phyloP scores from a whole-genome alignment of 2,329 filamentous ascomycete species.

The Arthrocladium fulminans region DNA sequence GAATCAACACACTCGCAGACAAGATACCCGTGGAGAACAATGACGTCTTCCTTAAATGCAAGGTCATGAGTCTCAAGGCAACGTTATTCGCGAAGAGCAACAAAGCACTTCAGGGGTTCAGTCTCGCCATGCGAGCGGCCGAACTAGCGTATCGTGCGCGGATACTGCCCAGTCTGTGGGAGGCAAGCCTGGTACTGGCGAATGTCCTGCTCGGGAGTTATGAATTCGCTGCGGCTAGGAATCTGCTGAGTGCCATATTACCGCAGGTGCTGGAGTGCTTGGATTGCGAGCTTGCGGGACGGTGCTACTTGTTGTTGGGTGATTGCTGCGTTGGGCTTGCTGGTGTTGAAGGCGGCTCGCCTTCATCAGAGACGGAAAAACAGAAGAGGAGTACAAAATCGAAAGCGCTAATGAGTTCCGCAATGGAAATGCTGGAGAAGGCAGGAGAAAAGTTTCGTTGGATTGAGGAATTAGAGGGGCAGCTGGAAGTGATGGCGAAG shows the following conservation, averaged over 20 bases:
- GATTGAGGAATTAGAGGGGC: slow-evolving; percentile 59
- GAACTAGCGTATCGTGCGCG: slow-evolving; percentile 62
- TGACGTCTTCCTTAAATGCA: slow-evolving; percentile 60
- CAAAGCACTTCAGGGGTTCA: slow-evolving; percentile 65
- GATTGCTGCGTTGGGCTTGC: slow-evolving; percentile 74
- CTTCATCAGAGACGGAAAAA: slow-evolving; percentile 19
- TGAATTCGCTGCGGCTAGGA: slow-evolving; percentile 59
- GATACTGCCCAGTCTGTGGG: slow-evolving; percentile 62
- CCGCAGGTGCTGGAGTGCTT: slow-evolving; percentile 69
- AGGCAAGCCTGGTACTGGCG: slow-evolving; percentile 58
- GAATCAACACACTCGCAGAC: slow-evolving; percentile 45
- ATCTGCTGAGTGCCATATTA: slow-evolving; percentile 59
- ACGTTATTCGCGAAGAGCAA: slow-evolving; percentile 59
- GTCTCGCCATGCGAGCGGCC: slow-evolving; percentile 64
- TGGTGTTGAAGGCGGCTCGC: slow-evolving; percentile 37
- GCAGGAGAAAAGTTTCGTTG: slow-evolving; percentile 56
- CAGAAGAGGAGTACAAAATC: slow-evolving; percentile 30
- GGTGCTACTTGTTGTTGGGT: slow-evolving; percentile 60
- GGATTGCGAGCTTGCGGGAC: slow-evolving; percentile 53
- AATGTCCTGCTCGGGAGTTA: slow-evolving; percentile 60
- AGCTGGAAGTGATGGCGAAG: slow-evolving; percentile 73
- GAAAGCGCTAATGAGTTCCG: slow-evolving; percentile 51
- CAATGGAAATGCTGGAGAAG: slow-evolving; percentile 52
- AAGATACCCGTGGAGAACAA: slow-evolving; percentile 44
- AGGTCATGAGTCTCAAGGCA: slow-evolving; percentile 64